Evolutionary conservation across 495 filamentous ascomycete genomes (phyloP).

Genomic region (Aspergillus taichungensis): DNA sequence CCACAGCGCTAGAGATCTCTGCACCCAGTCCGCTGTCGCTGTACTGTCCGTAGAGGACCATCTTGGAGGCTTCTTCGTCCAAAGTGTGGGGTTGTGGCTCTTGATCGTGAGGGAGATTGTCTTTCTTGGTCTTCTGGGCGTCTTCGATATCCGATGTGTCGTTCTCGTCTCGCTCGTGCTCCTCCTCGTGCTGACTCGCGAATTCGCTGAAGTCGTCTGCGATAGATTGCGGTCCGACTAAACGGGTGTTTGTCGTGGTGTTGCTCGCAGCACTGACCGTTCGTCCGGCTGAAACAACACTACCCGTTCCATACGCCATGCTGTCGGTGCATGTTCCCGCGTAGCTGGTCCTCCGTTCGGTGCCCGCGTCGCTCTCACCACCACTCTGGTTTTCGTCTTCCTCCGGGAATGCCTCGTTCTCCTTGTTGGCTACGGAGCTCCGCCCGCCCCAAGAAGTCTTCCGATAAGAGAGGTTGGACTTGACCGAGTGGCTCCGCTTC

Average conservation of each 20-base stretch:
- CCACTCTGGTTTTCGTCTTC: slow-evolving; percentile 41
- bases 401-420: slow-evolving; percentile 50
- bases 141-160: slow-evolving; percentile 8
- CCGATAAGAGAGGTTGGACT: slow-evolving; percentile 51
- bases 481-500: slow-evolving; percentile 65
- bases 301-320: slow-evolving; percentile 39
- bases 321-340: slow-evolving; percentile 40
- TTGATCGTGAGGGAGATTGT: slow-evolving; percentile 9
- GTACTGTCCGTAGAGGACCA: slow-evolving; percentile 31
- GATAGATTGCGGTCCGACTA: slow-evolving; percentile 8
- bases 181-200: neutral
- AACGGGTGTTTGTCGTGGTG: slow-evolving; percentile 25
- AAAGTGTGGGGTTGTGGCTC: slow-evolving; percentile 10
- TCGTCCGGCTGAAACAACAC: slow-evolving; percentile 39
- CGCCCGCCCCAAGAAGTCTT: slow-evolving; percentile 69
- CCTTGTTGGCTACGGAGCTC: slow-evolving; percentile 44
- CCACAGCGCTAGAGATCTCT: slow-evolving; percentile 29
- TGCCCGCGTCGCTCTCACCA: slow-evolving; percentile 41
- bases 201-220: slow-evolving; percentile 1
- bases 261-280: slow-evolving; percentile 42
- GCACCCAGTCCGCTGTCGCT: slow-evolving; percentile 38
- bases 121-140: slow-evolving; percentile 9
- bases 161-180: slow-evolving; percentile 9
- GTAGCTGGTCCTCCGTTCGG: slow-evolving; percentile 47
- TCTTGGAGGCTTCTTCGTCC: slow-evolving; percentile 24